Evolutionary conservation across 2,329 filamentous ascomycete genomes (phyloP).

Genomic region (Rachicladosporium sp.): DNA sequence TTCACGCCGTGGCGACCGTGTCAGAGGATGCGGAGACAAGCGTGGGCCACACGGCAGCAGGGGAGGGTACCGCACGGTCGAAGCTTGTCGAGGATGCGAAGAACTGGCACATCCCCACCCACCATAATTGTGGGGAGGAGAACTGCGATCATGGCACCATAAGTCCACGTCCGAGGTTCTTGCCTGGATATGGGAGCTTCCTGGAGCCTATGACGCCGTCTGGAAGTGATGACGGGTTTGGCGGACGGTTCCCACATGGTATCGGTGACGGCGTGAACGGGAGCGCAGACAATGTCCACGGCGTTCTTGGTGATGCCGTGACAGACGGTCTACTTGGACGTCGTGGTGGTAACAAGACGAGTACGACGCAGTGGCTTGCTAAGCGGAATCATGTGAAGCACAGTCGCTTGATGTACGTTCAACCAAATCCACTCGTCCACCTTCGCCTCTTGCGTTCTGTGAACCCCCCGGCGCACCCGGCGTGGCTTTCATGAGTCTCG

Average conservation of each 20-base stretch:
- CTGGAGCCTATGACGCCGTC: constrained; percentile 13
- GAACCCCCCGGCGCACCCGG: background rate
- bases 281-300: constrained; percentile 23
- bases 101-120: constrained; percentile 9
- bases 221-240: constrained; percentile 26
- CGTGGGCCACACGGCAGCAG: constrained; percentile 15
- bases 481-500: background rate
- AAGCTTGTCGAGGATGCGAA: constrained; percentile 26
- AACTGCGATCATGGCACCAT: constrained; percentile 63
- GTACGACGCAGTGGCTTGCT: constrained; percentile 59
- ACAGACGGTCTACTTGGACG: constrained; percentile 31
- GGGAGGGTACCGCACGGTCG: constrained; percentile 24
- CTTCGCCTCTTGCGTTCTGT: constrained; percentile 2
- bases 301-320: constrained; percentile 30
- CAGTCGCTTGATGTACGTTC: constrained; percentile 56
- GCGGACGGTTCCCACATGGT: constrained; percentile 24
- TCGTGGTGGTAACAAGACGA: constrained; percentile 52
- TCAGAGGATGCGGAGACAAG: constrained; percentile 11
- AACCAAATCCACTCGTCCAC: constrained; percentile 2
- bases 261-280: constrained; percentile 16
- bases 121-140: constrained; percentile 20
- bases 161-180: constrained; percentile 51
- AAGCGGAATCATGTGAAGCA: constrained; percentile 63
- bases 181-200: constrained; percentile 37
- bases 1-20: constrained; percentile 10